Conservation (phyloP, 2,329 filamentous ascomycete species). For the Ascochyta lentis region DNA sequence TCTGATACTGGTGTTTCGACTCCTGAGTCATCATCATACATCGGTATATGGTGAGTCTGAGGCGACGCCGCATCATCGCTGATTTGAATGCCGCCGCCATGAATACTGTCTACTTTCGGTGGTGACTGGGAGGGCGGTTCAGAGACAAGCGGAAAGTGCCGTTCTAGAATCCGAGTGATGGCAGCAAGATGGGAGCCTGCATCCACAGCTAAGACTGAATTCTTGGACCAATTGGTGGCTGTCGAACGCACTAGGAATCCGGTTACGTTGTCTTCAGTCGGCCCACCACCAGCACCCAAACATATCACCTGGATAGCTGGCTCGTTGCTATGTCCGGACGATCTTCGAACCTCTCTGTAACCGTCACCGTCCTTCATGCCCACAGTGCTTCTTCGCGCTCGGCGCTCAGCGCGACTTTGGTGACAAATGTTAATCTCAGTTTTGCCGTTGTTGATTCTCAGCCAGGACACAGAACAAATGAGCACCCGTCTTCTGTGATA, state of each 20-base stretch:
- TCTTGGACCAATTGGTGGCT: conserved; percentile 77
- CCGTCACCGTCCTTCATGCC: conserved; percentile 53
- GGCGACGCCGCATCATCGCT: conserved; percentile 37
- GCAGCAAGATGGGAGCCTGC: conserved; percentile 87
- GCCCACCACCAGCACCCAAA: conserved; percentile 86
- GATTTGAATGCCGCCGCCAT: conserved; percentile 21
- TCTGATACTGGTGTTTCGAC: conserved; percentile 36
- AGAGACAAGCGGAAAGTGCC: conserved; percentile 56
- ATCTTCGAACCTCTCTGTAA: conserved; percentile 44
- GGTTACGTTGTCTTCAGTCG: conserved; percentile 87
- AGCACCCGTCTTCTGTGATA: background rate
- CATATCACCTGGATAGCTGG: conserved; percentile 58
- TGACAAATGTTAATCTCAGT: background rate
- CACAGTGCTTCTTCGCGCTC: conserved; percentile 16
- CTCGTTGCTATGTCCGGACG: conserved; percentile 44
- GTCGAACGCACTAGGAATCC: conserved; percentile 87
- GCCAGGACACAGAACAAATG: background rate
- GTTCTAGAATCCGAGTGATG: conserved; percentile 79
- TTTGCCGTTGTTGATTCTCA: background rate
- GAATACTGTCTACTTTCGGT: conserved; percentile 24
- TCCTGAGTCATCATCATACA: conserved; percentile 41
- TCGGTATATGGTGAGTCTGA: conserved; percentile 23
- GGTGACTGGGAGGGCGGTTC: conserved; percentile 19
- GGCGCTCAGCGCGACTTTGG: background rate
- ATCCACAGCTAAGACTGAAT: conserved; percentile 90